Conservation (phyloP, 2,329 filamentous ascomycete genomes). For the Pochonia chlamydosporia region DNA sequence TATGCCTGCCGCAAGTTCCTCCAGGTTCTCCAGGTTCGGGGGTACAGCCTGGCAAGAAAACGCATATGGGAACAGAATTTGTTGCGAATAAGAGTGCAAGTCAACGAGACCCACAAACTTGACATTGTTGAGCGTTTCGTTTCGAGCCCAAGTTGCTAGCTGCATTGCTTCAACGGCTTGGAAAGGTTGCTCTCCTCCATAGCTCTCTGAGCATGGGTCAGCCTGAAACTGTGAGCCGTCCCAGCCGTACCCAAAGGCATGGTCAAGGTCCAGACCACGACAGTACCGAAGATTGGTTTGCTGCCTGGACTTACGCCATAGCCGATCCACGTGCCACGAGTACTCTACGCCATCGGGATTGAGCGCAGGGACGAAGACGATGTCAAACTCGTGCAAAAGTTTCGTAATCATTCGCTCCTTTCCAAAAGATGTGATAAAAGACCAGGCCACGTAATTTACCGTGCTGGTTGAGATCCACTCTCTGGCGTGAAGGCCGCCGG, state of each 20-base stretch:
- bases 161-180: constrained; percentile 72
- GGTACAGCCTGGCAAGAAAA: constrained; percentile 75
- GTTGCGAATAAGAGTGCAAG: constrained; percentile 91
- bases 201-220: constrained; percentile 89
- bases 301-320: constrained; percentile 95
- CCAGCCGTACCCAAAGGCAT: constrained; percentile 82
- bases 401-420: constrained; percentile 66
- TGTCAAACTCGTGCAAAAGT: constrained; percentile 77
- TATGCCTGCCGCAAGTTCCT: constrained; percentile 83
- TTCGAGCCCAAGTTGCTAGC: constrained; percentile 77
- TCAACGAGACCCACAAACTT: constrained; percentile 83
- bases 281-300: constrained; percentile 78
- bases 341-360: constrained; percentile 96
- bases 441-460: constrained; percentile 86
- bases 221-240: constrained; percentile 56
- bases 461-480: constrained; percentile 96
- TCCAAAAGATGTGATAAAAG: constrained; percentile 75
- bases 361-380: constrained; percentile 79
- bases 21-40: constrained; percentile 83
- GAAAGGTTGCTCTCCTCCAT: constrained; percentile 77
- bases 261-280: constrained; percentile 82
- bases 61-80: constrained; percentile 87
- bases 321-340: constrained; percentile 82
- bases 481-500: constrained; percentile 83
- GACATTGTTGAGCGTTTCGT: constrained; percentile 67